Conservation (phyloP, 345 rosid genomes). For the Citrus sinensis region DVS_A1.0 CM039167.1:6711501-6712000, state of each 20-base stretch:
- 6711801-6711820: not conserved
- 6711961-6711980: not conserved
- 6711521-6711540: not conserved
- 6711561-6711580: conserved; percentile 1
- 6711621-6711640: not conserved
- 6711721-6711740: conserved; percentile 8
- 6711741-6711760: not conserved
- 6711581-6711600: conserved; percentile 17
- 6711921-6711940: conserved; percentile 2
- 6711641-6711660: not conserved
- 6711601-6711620: conserved; percentile 1
- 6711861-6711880: not conserved
- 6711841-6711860: not conserved
- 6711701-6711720: conserved; percentile 4
- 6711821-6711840: not conserved
- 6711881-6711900: not conserved
- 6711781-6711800: not conserved
- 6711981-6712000: not conserved
- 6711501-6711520: not conserved
- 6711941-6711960: not conserved
- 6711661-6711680: conserved; percentile 15
- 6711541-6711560: not conserved
- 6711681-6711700: conserved; percentile 18
- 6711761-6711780: not conserved
- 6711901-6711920: not conserved